Evolutionary conservation across 176 grass and related monocot species (phyloP).

Genomic region (Dactylis glomerata): DNA sequence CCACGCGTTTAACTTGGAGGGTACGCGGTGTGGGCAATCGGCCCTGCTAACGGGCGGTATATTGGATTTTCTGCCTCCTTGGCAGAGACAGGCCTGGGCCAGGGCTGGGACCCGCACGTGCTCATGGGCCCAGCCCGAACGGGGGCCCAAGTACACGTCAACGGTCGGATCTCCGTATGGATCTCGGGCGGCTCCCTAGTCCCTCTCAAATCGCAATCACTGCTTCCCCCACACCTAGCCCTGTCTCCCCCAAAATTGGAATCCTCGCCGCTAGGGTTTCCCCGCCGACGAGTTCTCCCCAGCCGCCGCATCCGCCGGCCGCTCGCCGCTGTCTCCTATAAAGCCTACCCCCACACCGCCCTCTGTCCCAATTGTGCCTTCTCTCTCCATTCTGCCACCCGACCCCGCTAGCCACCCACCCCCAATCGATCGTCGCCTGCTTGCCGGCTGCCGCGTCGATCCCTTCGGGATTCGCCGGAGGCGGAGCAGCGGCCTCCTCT

Average conservation of each 20-base stretch:
- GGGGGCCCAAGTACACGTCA: not conserved
- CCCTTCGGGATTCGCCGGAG: not conserved
- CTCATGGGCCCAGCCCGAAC: not conserved
- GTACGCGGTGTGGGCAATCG: too few species aligned
- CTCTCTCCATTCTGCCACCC: not conserved
- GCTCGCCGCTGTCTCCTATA: not conserved
- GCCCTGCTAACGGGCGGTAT: too few species aligned
- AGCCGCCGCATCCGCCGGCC: not conserved
- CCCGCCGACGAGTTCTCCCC: not conserved
- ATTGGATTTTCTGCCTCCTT: too few species aligned
- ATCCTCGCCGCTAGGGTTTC: slow-evolving; percentile 21
- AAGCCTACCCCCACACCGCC: not conserved
- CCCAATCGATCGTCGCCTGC: not conserved
- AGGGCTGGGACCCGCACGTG: not conserved
- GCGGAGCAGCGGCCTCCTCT: not conserved
- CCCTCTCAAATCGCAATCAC: slow-evolving; percentile 4
- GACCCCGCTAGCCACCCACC: not conserved
- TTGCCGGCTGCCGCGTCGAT: not conserved
- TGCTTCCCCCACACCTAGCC: not conserved
- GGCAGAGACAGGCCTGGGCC: not conserved
- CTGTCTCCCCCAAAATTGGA: not conserved
- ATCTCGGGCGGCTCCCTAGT: not conserved
- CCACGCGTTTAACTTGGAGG: too few species aligned
- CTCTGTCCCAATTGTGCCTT: not conserved
- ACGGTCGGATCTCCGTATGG: slow-evolving; percentile 15